Percentiles rank a stretch among this genome's conserved stretches.
Evolutionary conservation across 257 asterid species (phyloP).

Genomic region (Primulina eburnea): DNA sequence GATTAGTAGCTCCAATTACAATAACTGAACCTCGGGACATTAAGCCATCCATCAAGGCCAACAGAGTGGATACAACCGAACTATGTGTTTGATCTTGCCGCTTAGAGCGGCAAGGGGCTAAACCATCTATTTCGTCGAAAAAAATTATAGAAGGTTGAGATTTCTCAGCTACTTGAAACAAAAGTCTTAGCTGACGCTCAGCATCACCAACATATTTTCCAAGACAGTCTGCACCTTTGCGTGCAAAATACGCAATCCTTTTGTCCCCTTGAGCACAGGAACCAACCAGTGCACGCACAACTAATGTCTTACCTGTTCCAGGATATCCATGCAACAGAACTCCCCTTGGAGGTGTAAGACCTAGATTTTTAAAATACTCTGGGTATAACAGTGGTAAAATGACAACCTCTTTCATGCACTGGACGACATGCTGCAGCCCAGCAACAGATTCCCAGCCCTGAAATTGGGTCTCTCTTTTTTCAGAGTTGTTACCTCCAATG

Average conservation of each 20-base stretch:
- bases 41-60: conserved; percentile 96
- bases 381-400: conserved; percentile 92
- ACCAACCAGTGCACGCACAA: conserved; percentile 96
- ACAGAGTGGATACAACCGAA: conserved; percentile 97
- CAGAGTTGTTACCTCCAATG: conserved; percentile 74
- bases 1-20: conserved; percentile 98
- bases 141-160: conserved; percentile 97
- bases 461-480: conserved; percentile 40
- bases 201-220: conserved; percentile 99
- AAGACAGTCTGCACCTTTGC: conserved; percentile 99
- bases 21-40: conserved; percentile 97
- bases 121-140: conserved; percentile 98
- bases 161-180: conserved; percentile 97
- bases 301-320: conserved; percentile 98
- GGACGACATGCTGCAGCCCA: conserved; percentile 91
- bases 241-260: conserved; percentile 95
- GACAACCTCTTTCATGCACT: conserved; percentile 98
- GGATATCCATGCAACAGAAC: conserved; percentile 98
- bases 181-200: conserved; percentile 93
- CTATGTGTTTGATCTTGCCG: conserved; percentile 97
- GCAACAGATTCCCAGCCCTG: conserved; percentile 99
- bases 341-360: conserved; percentile 96
- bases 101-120: conserved; percentile 92
- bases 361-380: conserved; percentile 75
- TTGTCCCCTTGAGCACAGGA: conserved; percentile 95